These are phyloP conservation scores for Suillus clintonianus DNA, from an alignment of 768 basidiomycete genomes.

Conservation along the genomic window DNA sequence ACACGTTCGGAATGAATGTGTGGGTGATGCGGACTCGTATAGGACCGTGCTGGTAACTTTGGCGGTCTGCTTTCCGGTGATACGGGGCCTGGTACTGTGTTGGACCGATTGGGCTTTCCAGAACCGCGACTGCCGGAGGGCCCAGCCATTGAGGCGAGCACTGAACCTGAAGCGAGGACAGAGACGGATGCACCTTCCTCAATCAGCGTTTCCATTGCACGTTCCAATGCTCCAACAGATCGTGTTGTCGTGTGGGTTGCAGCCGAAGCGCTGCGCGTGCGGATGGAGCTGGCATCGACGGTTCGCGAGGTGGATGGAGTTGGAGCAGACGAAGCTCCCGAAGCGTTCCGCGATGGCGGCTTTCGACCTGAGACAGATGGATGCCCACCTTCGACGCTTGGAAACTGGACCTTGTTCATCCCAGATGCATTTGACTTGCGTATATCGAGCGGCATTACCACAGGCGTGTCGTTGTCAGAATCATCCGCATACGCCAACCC, in stretches of 20 bases:
- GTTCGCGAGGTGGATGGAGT: slow-evolving; percentile 16
- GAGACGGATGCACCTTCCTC: slow-evolving; percentile 42
- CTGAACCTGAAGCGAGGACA: slow-evolving; percentile 35
- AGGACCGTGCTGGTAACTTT: slow-evolving; percentile 58
- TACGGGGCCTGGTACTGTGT: slow-evolving; percentile 50
- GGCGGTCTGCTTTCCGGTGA: slow-evolving; percentile 47
- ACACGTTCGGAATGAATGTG: slow-evolving; percentile 33
- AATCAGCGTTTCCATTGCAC: slow-evolving; percentile 53
- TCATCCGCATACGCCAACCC: slow-evolving; percentile 41
- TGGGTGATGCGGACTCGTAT: slow-evolving; percentile 48
- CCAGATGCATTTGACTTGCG: slow-evolving; percentile 18
- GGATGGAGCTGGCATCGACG: slow-evolving; percentile 12
- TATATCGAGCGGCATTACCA: slow-evolving; percentile 28
- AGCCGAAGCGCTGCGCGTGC: slow-evolving; percentile 26
- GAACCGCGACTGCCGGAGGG: slow-evolving; percentile 15
- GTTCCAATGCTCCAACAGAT: slow-evolving; percentile 44
- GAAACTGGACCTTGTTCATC: slow-evolving; percentile 35
- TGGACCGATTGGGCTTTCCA: slow-evolving; percentile 45
- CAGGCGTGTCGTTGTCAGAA: slow-evolving; percentile 34
- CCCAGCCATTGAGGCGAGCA: slow-evolving; percentile 30
- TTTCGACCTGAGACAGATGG: slow-evolving; percentile 12
- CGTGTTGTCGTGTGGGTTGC: slow-evolving; percentile 28
- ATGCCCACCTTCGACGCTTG: slow-evolving; percentile 23
- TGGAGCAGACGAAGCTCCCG: slow-evolving; percentile 19
- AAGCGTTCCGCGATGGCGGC: slow-evolving; percentile 27